These are phyloP conservation scores for Asterella californica DNA, from an alignment of 225 moss, liverwort and hornwort species.

Conservation along the genomic window DNA sequence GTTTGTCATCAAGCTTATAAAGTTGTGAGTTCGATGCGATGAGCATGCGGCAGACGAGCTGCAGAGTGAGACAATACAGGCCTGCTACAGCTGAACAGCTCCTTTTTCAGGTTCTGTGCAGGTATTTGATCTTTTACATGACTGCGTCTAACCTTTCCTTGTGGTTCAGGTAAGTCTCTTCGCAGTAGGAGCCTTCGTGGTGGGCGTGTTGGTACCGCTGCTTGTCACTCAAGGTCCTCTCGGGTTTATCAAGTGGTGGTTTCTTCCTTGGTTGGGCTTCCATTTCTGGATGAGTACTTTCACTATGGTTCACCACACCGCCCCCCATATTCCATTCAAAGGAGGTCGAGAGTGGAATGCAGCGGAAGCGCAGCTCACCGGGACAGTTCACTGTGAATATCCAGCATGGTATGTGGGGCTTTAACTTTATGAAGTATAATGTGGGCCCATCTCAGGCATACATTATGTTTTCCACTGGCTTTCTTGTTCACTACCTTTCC, in stretches of 20 bases:
- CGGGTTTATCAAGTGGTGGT: conserved; percentile 87
- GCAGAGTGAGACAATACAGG: not conserved
- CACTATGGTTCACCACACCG: conserved; percentile 90
- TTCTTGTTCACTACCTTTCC: not conserved
- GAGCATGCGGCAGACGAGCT: too few species aligned
- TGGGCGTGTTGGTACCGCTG: conserved; percentile 60
- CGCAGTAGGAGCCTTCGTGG: conserved; percentile 70
- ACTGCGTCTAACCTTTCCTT: not conserved
- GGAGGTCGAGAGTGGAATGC: conserved; percentile 78
- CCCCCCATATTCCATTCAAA: conserved; percentile 89
- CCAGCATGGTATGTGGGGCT: conserved; percentile 54
- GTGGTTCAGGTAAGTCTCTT: conserved; percentile 57
- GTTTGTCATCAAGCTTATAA: not conserved
- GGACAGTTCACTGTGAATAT: conserved; percentile 88
- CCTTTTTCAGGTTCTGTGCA: not conserved
- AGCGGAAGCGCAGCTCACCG: conserved; percentile 68
- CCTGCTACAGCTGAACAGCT: not conserved
- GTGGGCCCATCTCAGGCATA: too few species aligned
- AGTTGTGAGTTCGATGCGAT: not conserved
- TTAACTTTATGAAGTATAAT: not conserved
- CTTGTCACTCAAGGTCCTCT: conserved; percentile 62
- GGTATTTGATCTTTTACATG: not conserved
- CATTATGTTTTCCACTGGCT: too few species aligned
- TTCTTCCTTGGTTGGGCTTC: conserved; percentile 83
- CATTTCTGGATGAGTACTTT: conserved; percentile 99